Base-by-base conservation (phyloP, 2,329 filamentous ascomycete genomes). In the Ceratocystiopsis brevicomis region DNA sequence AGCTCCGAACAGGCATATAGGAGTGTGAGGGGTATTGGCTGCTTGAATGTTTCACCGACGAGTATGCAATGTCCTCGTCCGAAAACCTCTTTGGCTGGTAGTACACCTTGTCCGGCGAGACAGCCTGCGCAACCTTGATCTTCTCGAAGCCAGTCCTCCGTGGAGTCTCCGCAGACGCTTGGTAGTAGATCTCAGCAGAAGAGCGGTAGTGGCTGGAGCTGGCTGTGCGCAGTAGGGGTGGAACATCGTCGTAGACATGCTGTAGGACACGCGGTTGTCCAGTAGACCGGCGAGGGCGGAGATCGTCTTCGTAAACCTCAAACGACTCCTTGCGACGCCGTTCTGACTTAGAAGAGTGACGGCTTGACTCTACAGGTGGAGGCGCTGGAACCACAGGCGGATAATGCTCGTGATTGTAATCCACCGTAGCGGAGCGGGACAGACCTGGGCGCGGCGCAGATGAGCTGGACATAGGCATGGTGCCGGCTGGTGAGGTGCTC, bases 351-450 rank as follows among this genome's bases (percentile, higher is more conserved):
- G 32, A 13, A 4, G 43, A 25, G 30, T 46, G 42, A 3, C 49
- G 45, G 32, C 38, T 33, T 5, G 44, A 17, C 11, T 48, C 49
- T 1, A 45, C 37, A 5, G 39, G 38, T 2, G 25, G 25, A 30
- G 25, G 25, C 10, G 25, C 25, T 9, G 25, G 25, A 30, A 30
- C 25, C 25, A 30, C 25, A 9, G 25, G 25, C 25, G 25, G 25
- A 30, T 30, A 30, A 6, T 30, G 25, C 10, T 30, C 25, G 25
- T 30, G 25, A 30, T 11, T 30, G 13, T 48, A 48, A 32, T 52
- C 48, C 46, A 53, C 49, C 0, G 53, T 53, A 1, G 48, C 36
- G 0, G 53, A 39, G 3, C 53, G 51, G 4, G 44, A 39, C 8
- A 49, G 40, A 12, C 37, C 25, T 14, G 48, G 33, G 8, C 51